Conservation (phyloP, 345 rosid genomes). For the Combretum micranthum region DNA sequence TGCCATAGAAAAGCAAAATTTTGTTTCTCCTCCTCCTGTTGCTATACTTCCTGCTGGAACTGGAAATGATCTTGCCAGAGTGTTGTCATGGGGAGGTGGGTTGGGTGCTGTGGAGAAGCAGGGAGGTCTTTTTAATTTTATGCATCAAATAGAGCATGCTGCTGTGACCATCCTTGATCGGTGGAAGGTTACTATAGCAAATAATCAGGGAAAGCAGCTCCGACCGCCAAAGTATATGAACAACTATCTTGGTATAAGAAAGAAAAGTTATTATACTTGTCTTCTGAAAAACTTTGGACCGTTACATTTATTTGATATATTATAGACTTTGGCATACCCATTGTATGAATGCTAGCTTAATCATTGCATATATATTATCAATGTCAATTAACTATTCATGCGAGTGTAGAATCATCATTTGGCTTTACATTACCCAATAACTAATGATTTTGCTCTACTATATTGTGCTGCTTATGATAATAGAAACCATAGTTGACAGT, state of each 20-base stretch:
- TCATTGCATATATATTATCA: not conserved
- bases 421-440: too few relatives aligned
- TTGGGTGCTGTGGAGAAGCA: constrained; percentile 76
- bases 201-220: constrained; percentile 58
- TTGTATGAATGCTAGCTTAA: too few relatives aligned
- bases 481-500: too few relatives aligned
- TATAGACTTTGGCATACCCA: too few relatives aligned
- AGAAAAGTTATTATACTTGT: constrained; percentile 2
- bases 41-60: constrained; percentile 94
- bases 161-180: constrained; percentile 90
- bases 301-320: too few relatives aligned
- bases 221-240: constrained; percentile 70
- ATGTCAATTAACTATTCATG: not conserved
- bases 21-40: constrained; percentile 90
- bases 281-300: too few relatives aligned
- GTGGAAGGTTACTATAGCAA: constrained; percentile 65
- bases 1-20: constrained; percentile 80
- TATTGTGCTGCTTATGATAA: not conserved
- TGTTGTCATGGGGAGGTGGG: constrained; percentile 85
- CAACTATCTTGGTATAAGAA: constrained; percentile 68
- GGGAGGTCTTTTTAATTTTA: constrained; percentile 70
- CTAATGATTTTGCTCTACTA: not conserved
- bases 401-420: not conserved
- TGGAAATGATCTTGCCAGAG: constrained; percentile 95
- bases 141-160: constrained; percentile 69